Evolutionary conservation across 176 grass and related monocot genomes (phyloP).

Genomic region (Rhynchospora breviuscula): DNA sequence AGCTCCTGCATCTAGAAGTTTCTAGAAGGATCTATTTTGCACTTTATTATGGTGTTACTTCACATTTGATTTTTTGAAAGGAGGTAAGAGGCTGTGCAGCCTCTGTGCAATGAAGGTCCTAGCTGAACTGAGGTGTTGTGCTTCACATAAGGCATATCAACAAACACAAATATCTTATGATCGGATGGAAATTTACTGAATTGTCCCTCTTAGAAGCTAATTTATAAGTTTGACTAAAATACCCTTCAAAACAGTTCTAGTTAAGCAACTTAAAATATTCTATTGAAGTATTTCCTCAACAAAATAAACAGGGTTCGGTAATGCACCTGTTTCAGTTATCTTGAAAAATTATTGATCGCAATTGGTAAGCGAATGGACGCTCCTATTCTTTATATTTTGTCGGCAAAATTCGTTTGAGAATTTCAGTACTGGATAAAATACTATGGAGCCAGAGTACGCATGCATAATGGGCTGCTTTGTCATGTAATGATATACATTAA

Average conservation of each 20-base stretch:
- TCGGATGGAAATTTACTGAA: constrained; percentile 3
- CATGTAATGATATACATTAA: background rate
- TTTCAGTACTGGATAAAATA: background rate
- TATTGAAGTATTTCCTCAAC: no score
- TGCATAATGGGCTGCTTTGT: background rate
- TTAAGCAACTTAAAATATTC: background rate
- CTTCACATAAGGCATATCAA: constrained; percentile 27
- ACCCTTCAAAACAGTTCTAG: background rate
- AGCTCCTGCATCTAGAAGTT: constrained; percentile 48
- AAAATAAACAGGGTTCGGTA: background rate
- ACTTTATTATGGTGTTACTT: background rate
- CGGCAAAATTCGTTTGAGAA: background rate
- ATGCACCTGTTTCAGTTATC: background rate
- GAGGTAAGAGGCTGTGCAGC: background rate
- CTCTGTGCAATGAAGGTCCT: background rate
- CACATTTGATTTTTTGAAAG: constrained; percentile 12
- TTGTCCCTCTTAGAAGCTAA: background rate
- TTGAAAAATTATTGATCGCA: background rate
- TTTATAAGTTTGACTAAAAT: background rate
- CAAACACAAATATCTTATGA: constrained; percentile 24
- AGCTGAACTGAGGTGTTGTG: background rate
- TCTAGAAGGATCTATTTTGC: background rate
- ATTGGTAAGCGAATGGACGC: background rate
- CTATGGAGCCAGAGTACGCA: background rate
- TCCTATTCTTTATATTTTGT: background rate